Percentiles rank a stretch among this genome's conserved stretches.
Conservation (phyloP, 2,329 filamentous ascomycete species). For the Phyllosticta citriasiana region DNA sequence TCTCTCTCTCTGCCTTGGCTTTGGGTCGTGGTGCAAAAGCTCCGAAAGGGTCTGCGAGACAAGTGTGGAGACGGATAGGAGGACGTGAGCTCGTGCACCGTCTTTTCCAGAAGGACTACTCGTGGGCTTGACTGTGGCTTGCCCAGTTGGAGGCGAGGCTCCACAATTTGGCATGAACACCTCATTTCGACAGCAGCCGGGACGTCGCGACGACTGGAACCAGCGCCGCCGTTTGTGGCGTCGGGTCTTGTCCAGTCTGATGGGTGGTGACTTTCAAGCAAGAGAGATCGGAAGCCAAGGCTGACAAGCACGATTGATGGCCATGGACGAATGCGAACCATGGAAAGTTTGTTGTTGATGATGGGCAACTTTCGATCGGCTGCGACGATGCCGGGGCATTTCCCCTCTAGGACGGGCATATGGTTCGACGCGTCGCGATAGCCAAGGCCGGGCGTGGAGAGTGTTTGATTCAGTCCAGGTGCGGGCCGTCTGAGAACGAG, state of each 20-base stretch:
- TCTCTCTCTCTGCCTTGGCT: not conserved
- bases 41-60: slow-evolving; percentile 8
- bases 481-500: slow-evolving; percentile 17
- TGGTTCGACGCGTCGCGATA: not conserved
- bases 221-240: slow-evolving; percentile 9
- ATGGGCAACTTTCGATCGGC: too few species aligned
- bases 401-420: not conserved
- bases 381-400: not conserved
- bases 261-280: too few species aligned
- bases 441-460: slow-evolving; percentile 3
- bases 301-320: too few species aligned
- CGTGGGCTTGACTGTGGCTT: slow-evolving; percentile 8
- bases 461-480: slow-evolving; percentile 12
- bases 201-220: slow-evolving; percentile 5
- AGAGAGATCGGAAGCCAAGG: too few species aligned
- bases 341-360: not conserved
- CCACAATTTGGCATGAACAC: slow-evolving; percentile 11
- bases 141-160: slow-evolving; percentile 9
- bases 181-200: slow-evolving; percentile 10
- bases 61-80: slow-evolving; percentile 8
- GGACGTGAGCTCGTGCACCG: not conserved
- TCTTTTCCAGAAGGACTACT: not conserved
- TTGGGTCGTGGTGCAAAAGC: not conserved
- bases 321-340: not conserved
- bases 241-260: not conserved